These are phyloP conservation scores for Chionographis japonica DNA, from an alignment of 106 monocot genomes.

Conservation along the genomic window DNA sequence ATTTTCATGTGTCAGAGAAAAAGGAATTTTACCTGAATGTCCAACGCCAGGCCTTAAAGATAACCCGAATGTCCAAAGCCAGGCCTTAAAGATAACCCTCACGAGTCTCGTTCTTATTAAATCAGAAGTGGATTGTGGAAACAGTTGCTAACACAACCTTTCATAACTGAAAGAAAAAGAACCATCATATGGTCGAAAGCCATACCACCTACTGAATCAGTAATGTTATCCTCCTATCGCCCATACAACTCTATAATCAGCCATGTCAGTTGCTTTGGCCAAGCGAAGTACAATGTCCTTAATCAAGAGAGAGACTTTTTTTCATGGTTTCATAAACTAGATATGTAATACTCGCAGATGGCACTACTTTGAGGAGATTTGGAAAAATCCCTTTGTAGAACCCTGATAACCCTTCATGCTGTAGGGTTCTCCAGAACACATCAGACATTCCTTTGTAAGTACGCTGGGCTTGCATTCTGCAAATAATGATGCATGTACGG, in stretches of 20 bases:
- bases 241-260: conserved; percentile 57
- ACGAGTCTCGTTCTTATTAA: not conserved
- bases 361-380: conserved; percentile 92
- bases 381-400: conserved; percentile 95
- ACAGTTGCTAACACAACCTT: not conserved
- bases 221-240: conserved; percentile 29
- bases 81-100: not conserved
- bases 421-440: conserved; percentile 73
- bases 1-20: not conserved
- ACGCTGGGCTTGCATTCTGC: conserved; percentile 86
- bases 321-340: conserved; percentile 88
- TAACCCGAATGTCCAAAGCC: conserved; percentile 5
- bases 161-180: conserved; percentile 7
- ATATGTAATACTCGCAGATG: conserved; percentile 94
- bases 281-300: conserved; percentile 20
- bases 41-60: not conserved
- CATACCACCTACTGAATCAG: conserved; percentile 20
- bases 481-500: conserved; percentile 2
- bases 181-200: conserved; percentile 12
- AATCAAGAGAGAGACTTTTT: conserved; percentile 74
- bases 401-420: conserved; percentile 68
- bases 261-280: conserved; percentile 16
- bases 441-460: conserved; percentile 76
- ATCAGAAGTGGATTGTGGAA: not conserved
- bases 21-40: conserved; percentile 10